phyloP scores from a whole-genome alignment of 2,329 filamentous ascomycete genomes.

The Ploettnerulaceae sp. region DNA sequence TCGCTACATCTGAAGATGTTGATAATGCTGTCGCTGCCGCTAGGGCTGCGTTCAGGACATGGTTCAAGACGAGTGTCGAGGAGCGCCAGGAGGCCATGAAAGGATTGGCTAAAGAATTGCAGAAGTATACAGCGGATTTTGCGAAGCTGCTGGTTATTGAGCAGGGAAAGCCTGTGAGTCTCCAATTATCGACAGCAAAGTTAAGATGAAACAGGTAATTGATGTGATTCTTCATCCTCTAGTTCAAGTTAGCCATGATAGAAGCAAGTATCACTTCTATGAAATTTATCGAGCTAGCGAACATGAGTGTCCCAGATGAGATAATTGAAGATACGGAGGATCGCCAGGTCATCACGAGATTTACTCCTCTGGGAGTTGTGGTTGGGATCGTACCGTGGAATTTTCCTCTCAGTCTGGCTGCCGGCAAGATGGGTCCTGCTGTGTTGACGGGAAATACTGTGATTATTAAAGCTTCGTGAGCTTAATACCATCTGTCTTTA shows the following conservation, averaged over 20 bases:
- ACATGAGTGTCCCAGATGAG: conserved; percentile 11
- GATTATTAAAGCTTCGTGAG: conserved; percentile 50
- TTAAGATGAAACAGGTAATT: too few relatives aligned
- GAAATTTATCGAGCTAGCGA: background rate
- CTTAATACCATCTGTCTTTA: background rate
- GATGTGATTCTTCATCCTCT: background rate
- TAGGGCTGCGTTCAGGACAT: conserved; percentile 42
- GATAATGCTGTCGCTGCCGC: conserved; percentile 33
- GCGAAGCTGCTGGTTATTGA: conserved; percentile 43
- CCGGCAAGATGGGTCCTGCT: conserved; percentile 46
- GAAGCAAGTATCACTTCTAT: background rate
- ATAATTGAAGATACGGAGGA: conserved; percentile 18
- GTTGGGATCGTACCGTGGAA: conserved; percentile 59
- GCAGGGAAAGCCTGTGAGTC: conserved; percentile 46
- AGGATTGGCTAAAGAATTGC: conserved; percentile 11
- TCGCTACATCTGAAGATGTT: conserved; percentile 29
- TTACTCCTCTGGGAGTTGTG: conserved; percentile 45
- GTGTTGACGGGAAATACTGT: conserved; percentile 49
- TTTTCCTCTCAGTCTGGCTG: conserved; percentile 45
- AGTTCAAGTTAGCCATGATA: background rate
- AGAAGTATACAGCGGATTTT: conserved; percentile 38
- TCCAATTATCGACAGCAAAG: too few relatives aligned
- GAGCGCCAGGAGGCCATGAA: conserved; percentile 41
- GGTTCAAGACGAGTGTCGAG: conserved; percentile 41
- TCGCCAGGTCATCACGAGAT: conserved; percentile 39